These are phyloP conservation scores for Moricandia moricandioides DNA, from an alignment of 345 rosid genomes.

Conservation along the genomic window DNA sequence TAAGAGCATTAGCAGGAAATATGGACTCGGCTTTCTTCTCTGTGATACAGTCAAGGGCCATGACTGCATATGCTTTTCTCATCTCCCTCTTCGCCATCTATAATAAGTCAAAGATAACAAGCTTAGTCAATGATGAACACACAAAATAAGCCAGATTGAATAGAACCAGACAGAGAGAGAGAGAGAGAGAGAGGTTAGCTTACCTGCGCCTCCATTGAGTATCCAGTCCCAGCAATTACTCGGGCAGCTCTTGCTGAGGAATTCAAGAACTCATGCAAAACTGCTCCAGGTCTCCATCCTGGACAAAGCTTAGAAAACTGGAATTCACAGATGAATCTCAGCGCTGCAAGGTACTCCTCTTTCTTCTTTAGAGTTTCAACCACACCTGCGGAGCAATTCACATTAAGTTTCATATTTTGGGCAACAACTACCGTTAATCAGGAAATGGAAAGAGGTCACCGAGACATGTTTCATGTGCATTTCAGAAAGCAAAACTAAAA, in stretches of 20 bases:
- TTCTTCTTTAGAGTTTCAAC: conserved; percentile 11
- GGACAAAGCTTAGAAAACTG: neutral
- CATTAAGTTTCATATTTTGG: neutral
- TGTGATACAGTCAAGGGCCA: conserved; percentile 23
- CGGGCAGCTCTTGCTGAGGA: neutral
- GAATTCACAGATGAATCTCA: conserved; percentile 28
- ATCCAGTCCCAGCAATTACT: conserved; percentile 1
- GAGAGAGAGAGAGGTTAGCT: neutral
- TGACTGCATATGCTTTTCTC: conserved; percentile 24
- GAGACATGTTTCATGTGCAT: neutral
- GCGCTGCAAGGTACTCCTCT: conserved; percentile 8
- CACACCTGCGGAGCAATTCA: conserved; percentile 15
- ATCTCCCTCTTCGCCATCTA: conserved; percentile 23
- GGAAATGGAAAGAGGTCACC: neutral
- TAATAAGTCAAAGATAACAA: conserved; percentile 4
- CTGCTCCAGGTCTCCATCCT: neutral
- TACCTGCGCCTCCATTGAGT: conserved; percentile 15
- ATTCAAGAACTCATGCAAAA: conserved; percentile 9
- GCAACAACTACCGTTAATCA: neutral
- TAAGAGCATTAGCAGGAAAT: conserved; percentile 16
- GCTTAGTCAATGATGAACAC: neutral
- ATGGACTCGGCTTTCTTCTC: conserved; percentile 2
- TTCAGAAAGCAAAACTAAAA: neutral
- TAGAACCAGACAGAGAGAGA: neutral
- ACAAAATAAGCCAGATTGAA: neutral